These are phyloP conservation scores for Malassezia equina DNA, from an alignment of 1,284 basidiomycete genomes.

Conservation along the genomic window DNA sequence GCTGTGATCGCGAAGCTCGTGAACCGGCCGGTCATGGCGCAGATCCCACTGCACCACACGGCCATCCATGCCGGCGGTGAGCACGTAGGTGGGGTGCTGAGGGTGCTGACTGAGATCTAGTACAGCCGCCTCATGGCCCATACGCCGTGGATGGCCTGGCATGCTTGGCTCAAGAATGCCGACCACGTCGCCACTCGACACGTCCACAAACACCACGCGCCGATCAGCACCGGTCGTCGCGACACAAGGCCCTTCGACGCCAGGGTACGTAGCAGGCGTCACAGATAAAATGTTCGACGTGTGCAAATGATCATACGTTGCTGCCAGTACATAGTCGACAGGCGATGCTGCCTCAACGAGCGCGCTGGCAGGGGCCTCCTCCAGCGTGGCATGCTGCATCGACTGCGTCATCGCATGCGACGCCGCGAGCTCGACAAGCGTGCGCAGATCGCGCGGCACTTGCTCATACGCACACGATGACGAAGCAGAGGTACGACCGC, in stretches of 20 bases:
- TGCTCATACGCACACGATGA: background rate
- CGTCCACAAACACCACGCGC: conserved; percentile 29
- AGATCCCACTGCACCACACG: conserved; percentile 38
- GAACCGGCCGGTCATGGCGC: conserved; percentile 19
- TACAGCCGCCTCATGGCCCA: conserved; percentile 34
- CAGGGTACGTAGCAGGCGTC: conserved; percentile 11
- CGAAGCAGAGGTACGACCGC: conserved; percentile 2
- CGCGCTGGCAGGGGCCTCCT: conserved; percentile 11
- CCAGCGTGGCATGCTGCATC: conserved; percentile 15
- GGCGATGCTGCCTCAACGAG: background rate
- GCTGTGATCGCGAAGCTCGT: conserved; percentile 28
- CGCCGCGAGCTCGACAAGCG: conserved; percentile 22
- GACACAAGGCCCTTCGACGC: conserved; percentile 7
- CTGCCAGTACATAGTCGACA: conserved; percentile 16
- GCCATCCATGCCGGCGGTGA: conserved; percentile 39
- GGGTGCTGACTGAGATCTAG: conserved; percentile 31
- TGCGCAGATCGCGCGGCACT: conserved; percentile 18
- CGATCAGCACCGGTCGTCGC: conserved; percentile 35
- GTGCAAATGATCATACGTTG: conserved; percentile 27
- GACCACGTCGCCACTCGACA: conserved; percentile 26
- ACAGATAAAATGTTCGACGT: conserved; percentile 38
- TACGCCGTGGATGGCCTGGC: background rate
- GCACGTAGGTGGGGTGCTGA: conserved; percentile 20
- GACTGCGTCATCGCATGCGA: conserved; percentile 19
- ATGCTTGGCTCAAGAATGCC: conserved; percentile 23